Percentiles rank a stretch among this genome's conserved stretches.
phyloP scores from a whole-genome alignment of 805 yeast genomes.

The Wickerhamiella siamensis region DNA sequence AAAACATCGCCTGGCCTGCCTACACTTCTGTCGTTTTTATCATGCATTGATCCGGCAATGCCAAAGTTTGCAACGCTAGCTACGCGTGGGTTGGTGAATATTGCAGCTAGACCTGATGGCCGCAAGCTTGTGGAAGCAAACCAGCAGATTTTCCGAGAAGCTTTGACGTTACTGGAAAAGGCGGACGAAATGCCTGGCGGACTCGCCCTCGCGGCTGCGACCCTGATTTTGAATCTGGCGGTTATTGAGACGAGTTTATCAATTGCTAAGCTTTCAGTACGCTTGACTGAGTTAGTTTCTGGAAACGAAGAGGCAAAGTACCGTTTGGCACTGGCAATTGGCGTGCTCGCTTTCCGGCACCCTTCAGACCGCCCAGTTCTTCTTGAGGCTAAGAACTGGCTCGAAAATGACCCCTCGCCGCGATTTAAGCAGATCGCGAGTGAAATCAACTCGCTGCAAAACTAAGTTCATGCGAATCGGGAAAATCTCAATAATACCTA shows the following conservation, averaged over 20 bases:
- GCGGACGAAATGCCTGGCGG: constrained; percentile 9
- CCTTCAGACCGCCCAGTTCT: neutral
- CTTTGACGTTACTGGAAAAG: constrained; percentile 17
- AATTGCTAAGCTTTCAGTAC: neutral
- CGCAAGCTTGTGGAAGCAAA: constrained; percentile 14
- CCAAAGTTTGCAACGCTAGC: constrained; percentile 39
- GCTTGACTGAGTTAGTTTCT: neutral
- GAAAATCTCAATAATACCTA: too few relatives aligned
- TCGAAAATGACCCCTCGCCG: constrained; percentile 5
- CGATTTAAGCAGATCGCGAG: constrained; percentile 8
- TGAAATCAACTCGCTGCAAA: constrained; percentile 4
- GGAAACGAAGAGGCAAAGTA: constrained; percentile 13
- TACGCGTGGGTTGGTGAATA: constrained; percentile 40
- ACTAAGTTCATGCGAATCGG: too few relatives aligned
- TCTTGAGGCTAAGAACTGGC: constrained; percentile 2
- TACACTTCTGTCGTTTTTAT: constrained; percentile 15
- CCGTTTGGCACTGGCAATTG: constrained; percentile 16
- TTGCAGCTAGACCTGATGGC: constrained; percentile 28
- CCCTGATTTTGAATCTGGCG: constrained; percentile 22
- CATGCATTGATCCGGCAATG: constrained; percentile 19
- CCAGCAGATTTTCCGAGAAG: constrained; percentile 19
- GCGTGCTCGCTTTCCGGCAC: constrained; percentile 10
- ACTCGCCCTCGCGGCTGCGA: constrained; percentile 31
- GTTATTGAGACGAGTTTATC: constrained; percentile 5
- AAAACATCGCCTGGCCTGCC: constrained; percentile 24